Percentiles rank a stretch among this genome's conserved stretches.
These are phyloP conservation scores for Kurtzmaniella fragi DNA, from an alignment of 805 yeast genomes.

Conservation along the genomic window DNA sequence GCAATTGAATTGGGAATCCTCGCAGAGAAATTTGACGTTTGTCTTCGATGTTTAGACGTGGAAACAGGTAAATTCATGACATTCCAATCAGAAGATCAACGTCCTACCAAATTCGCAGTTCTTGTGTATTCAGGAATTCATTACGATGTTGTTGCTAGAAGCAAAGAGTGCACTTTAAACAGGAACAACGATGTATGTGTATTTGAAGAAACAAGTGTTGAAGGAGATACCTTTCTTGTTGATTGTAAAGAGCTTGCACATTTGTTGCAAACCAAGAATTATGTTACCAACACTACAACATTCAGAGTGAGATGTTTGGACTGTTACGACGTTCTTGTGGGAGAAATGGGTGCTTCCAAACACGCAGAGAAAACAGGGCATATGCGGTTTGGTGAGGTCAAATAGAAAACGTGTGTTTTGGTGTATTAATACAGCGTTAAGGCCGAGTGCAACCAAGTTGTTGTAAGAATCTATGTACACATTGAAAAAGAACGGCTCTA, in stretches of 20 bases:
- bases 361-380: slow-evolving; percentile 66
- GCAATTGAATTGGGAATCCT: slow-evolving; percentile 70
- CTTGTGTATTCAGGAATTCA: slow-evolving; percentile 68
- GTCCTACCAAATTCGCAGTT: slow-evolving; percentile 38
- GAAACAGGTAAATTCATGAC: slow-evolving; percentile 53
- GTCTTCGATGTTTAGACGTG: slow-evolving; percentile 60
- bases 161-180: slow-evolving; percentile 9
- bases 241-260: slow-evolving; percentile 37
- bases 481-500: background rate
- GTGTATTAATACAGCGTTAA: no score
- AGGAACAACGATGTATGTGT: slow-evolving; percentile 32
- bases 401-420: slow-evolving; percentile 2
- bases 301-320: slow-evolving; percentile 54
- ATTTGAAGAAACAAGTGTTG: slow-evolving; percentile 31
- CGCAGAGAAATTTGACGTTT: slow-evolving; percentile 45
- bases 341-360: slow-evolving; percentile 59
- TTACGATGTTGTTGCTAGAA: slow-evolving; percentile 56
- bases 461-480: no score
- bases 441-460: no score
- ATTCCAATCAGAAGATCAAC: slow-evolving; percentile 35
- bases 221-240: slow-evolving; percentile 28
- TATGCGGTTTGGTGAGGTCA: slow-evolving; percentile 55
- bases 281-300: slow-evolving; percentile 59
- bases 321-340: slow-evolving; percentile 49
- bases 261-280: slow-evolving; percentile 45